These are phyloP conservation scores for Phytophthora europaea DNA, from an alignment of 352 stramenopile genomes.

Conservation along the genomic window DNA sequence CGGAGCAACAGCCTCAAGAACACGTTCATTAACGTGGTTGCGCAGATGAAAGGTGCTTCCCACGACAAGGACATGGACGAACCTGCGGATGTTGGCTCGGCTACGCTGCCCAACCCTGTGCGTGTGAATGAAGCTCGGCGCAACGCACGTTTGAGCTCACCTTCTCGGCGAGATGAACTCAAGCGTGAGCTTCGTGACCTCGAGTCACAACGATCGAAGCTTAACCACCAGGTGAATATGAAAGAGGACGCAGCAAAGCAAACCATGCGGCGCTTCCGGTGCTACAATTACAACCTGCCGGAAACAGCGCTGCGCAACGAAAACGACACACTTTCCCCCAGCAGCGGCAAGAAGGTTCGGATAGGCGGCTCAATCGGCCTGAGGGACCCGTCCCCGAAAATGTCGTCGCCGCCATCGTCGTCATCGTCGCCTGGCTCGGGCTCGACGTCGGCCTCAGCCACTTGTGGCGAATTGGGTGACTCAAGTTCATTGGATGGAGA, in stretches of 20 bases:
- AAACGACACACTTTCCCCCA: constrained; percentile 58
- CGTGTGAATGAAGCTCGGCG: constrained; percentile 35
- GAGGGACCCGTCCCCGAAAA: constrained; percentile 42
- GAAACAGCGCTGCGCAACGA: constrained; percentile 61
- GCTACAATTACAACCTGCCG: constrained; percentile 88
- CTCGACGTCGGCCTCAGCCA: constrained; percentile 40
- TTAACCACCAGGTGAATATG: constrained; percentile 70
- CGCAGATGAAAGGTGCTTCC: constrained; percentile 56
- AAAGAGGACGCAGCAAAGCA: constrained; percentile 74
- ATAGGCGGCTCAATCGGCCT: constrained; percentile 19
- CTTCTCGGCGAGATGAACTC: constrained; percentile 58
- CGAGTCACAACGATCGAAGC: constrained; percentile 66
- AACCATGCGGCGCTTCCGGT: constrained; percentile 72
- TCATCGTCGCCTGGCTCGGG: constrained; percentile 43
- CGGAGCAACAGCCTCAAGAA: constrained; percentile 80
- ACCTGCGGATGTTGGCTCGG: constrained; percentile 36
- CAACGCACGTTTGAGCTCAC: constrained; percentile 35
- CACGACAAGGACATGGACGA: constrained; percentile 49
- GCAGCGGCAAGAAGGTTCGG: constrained; percentile 35
- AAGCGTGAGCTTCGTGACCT: constrained; percentile 68
- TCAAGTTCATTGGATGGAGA: constrained; percentile 33
- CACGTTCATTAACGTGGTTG: constrained; percentile 71
- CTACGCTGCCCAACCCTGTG: constrained; percentile 43
- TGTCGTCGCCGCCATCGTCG: constrained; percentile 47
- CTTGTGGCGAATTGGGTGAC: constrained; percentile 28